Evolutionary conservation across 306 rosid genomes (phyloP).

Genomic region (Vicia villosa): DNA sequence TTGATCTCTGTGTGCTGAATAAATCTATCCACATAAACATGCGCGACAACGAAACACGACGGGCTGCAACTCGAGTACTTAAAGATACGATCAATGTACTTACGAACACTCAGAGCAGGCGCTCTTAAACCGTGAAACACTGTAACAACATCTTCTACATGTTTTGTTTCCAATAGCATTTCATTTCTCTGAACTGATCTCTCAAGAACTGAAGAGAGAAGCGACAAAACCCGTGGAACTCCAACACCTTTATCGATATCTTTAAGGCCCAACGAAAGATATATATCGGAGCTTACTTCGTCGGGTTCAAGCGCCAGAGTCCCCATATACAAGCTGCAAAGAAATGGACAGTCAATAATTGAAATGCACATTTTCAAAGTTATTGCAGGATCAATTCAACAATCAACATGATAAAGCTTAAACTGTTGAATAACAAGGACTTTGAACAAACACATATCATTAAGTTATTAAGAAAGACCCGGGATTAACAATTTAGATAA

Average conservation of each 20-base stretch:
- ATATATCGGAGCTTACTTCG: constrained; percentile 54
- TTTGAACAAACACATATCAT: no score
- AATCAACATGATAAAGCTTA: no score
- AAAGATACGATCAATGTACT: constrained; percentile 82
- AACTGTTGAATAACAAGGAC: no score
- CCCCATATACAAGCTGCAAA: constrained; percentile 78
- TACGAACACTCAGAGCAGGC: constrained; percentile 70
- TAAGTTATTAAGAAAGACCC: no score
- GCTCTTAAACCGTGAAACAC: constrained; percentile 84
- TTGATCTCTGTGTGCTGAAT: constrained; percentile 57
- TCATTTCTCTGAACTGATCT: constrained; percentile 74
- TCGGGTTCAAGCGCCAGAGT: constrained; percentile 55
- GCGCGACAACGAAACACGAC: constrained; percentile 82
- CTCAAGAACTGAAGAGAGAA: constrained; percentile 78
- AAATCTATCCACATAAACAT: constrained; percentile 79
- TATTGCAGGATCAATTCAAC: no score
- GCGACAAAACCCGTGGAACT: constrained; percentile 78
- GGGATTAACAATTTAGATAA: no score
- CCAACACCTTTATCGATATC: constrained; percentile 57
- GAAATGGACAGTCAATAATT: constrained; percentile 17
- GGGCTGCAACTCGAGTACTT: constrained; percentile 96
- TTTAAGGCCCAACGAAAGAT: constrained; percentile 68
- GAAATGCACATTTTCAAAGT: no score
- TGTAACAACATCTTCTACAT: constrained; percentile 56
- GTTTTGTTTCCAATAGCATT: constrained; percentile 52